Base-by-base conservation (phyloP, 2,329 filamentous ascomycete species). In the Tolypocladium endophyticum region DNA sequence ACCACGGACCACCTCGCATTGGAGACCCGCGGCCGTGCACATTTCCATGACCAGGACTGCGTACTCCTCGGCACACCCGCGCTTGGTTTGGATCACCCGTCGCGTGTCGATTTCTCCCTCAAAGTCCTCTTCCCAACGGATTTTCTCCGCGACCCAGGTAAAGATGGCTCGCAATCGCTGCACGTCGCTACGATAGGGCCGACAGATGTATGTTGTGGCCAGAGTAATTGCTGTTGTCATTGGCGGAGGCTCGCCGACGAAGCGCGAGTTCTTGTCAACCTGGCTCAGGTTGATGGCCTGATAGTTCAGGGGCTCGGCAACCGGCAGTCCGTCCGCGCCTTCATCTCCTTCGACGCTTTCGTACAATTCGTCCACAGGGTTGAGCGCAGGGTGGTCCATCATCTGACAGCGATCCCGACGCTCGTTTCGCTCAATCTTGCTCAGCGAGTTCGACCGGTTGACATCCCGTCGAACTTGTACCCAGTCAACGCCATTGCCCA, bases 381-480 rank as follows among this genome's bases (percentile, higher is more conserved):
- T 90, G 53, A 97, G 82, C 0, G 92, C 88, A 0, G 91, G 88
- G 64, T 95, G 86, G 65, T 97, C 92, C 77, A 97, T 86, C 90
- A 97, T 94, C 69, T 96, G 88, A 69, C 92, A 97, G 58, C 93
- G 84, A 67, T 99, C 93, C 52, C 85, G 87, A 58, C 93, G 81
- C 70, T 99, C 94, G 45, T 86, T 81, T 25, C 87, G 84, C 75
- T 99, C 94, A 64, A 93, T 94, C 62, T 87, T 87, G 73, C 92
- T 96, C 43, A 97, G 79, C 0, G 93, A 94, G 69, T 96, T 97
- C 4, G 93, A 96, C 41, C 94, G 85, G 72, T 99, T 97, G 55
- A 99, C 88, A 73, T 99, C 95, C 54, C 94, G 86, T 41, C 94
- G 88, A 28, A 97, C 92, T 71, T 97, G 92, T n/a, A 99, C 92